Conservation (phyloP, 495 filamentous ascomycete species). For the Neurospora sp. region DNA sequence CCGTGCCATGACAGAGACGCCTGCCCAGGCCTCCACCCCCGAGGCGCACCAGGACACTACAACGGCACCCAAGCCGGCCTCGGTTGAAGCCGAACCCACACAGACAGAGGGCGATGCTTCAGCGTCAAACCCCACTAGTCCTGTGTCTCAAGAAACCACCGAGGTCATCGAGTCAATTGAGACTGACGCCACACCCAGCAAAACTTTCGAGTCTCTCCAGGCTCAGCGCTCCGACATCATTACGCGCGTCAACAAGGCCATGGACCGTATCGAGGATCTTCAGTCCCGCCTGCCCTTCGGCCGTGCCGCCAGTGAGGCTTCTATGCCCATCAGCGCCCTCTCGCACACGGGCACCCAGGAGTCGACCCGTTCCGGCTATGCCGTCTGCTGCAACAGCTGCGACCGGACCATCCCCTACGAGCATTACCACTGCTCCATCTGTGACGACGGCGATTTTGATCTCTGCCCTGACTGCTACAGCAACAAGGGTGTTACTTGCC, state of each 20-base stretch:
- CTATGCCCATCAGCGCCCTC: background rate
- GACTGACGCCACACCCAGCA: background rate
- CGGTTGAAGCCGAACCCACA: slow-evolving; percentile 9
- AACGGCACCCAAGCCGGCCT: slow-evolving; percentile 16
- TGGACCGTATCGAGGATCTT: background rate
- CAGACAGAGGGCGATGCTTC: slow-evolving; percentile 7
- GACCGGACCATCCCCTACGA: slow-evolving; percentile 61
- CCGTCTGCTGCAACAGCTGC: slow-evolving; percentile 93
- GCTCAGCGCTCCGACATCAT: background rate
- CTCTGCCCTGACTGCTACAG: slow-evolving; percentile 79
- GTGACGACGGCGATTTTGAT: slow-evolving; percentile 90
- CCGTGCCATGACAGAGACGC: background rate
- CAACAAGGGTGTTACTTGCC: slow-evolving; percentile 62
- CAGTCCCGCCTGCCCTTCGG: background rate
- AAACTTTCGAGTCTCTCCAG: background rate
- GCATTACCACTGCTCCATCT: slow-evolving; percentile 92
- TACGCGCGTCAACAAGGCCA: background rate
- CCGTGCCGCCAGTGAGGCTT: background rate
- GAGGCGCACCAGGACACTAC: background rate
- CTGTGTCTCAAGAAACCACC: slow-evolving; percentile 3
- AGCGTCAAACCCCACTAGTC: background rate
- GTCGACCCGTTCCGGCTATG: slow-evolving; percentile 23
- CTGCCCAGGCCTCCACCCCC: background rate
- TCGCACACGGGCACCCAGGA: background rate
- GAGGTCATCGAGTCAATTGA: slow-evolving; percentile 3